Conservation (phyloP, 495 filamentous ascomycete genomes). For the Baudoinia panamericana region DNA sequence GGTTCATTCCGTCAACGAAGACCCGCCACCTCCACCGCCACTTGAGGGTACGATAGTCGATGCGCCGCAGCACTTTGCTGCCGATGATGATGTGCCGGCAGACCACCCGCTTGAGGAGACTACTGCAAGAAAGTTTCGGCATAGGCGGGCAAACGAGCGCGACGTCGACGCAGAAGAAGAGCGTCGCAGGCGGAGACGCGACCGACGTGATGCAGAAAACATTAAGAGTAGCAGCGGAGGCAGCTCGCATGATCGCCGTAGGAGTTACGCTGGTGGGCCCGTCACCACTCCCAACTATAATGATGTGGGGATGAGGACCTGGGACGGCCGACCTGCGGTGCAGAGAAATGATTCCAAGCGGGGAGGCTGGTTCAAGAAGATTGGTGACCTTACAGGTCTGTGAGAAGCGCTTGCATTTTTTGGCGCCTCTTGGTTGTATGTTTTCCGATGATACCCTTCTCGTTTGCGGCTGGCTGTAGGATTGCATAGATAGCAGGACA, state of each 20-base stretch:
- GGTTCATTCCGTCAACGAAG: slow-evolving; percentile 43
- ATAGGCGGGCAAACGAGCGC: slow-evolving; percentile 1
- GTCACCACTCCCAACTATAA: slow-evolving; percentile 8
- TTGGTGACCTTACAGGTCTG: slow-evolving; percentile 4
- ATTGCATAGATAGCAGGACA: slow-evolving; percentile 12
- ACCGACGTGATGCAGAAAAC: slow-evolving; percentile 5
- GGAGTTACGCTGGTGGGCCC: slow-evolving; percentile 12
- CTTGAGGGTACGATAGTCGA: slow-evolving; percentile 44
- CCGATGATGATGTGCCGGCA: slow-evolving; percentile 13
- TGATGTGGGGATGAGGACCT: slow-evolving; percentile 12
- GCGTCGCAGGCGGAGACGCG: slow-evolving; percentile 4
- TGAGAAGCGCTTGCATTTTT: not conserved
- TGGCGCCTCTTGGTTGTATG: not conserved
- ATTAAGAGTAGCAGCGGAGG: slow-evolving; percentile 13
- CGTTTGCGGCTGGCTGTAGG: slow-evolving; percentile 13
- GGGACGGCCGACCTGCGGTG: slow-evolving; percentile 15
- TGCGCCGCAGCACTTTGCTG: slow-evolving; percentile 31
- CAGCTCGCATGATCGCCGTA: slow-evolving; percentile 14
- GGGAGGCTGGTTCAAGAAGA: slow-evolving; percentile 22
- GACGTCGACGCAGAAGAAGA: slow-evolving; percentile 6
- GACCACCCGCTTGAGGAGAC: slow-evolving; percentile 12
- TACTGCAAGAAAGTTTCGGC: slow-evolving; percentile 13
- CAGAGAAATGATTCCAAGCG: slow-evolving; percentile 12
- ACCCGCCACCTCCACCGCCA: slow-evolving; percentile 47
- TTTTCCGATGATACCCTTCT: slow-evolving; percentile 12